A percentile compares a stretch with the other conserved stretches of the same genome.
phyloP scores from a whole-genome alignment of 805 yeast genomes.

The Yarrowia hollandica region DNA sequence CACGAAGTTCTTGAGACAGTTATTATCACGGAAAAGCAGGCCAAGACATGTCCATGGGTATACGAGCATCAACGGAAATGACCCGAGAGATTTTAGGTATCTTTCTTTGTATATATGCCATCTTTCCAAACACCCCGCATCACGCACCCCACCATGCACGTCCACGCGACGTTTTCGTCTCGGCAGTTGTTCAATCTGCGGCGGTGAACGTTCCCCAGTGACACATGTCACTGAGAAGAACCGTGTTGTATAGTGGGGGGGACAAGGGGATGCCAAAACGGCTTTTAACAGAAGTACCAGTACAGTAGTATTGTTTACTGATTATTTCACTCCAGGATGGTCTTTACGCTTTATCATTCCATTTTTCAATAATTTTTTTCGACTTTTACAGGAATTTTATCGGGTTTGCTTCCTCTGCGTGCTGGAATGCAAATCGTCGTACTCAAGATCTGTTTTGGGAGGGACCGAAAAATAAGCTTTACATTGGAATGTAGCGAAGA shows the following conservation, averaged over 20 bases:
- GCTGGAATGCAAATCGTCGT: background rate
- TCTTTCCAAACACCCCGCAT: background rate
- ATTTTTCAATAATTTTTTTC: background rate
- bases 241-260: no score
- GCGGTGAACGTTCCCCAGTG: conserved; percentile 14
- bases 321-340: no score
- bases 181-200: background rate
- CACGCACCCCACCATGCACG: conserved; percentile 12
- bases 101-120: background rate
- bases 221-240: no score
- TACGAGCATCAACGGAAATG: background rate
- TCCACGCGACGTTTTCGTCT: conserved; percentile 14
- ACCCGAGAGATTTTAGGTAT: background rate
- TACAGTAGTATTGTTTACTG: no score
- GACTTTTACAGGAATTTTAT: background rate
- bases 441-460: conserved; percentile 6
- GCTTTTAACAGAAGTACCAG: no score
- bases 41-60: background rate
- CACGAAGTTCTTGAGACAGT: background rate
- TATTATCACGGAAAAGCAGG: background rate
- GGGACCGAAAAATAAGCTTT: background rate
- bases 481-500: background rate
- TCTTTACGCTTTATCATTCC: no score
- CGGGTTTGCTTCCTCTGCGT: background rate
- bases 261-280: no score